Conservation (phyloP, 257 asterid species). For the Rubia yunnanensis region DNA sequence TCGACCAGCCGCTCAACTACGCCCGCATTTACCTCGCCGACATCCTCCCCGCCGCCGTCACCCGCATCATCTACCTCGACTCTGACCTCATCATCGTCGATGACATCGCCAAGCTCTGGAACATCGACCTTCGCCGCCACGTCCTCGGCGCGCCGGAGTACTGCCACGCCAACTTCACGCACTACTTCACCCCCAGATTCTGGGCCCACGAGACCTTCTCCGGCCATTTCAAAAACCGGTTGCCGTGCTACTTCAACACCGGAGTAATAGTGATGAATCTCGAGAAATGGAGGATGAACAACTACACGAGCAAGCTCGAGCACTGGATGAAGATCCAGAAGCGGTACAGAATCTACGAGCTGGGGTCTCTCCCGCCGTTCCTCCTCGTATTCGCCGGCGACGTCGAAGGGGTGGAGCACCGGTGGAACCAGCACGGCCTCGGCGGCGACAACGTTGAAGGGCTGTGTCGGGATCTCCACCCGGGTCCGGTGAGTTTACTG, state of each 20-base stretch:
- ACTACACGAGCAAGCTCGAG: conserved; percentile 47
- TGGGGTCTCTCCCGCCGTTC: conserved; percentile 75
- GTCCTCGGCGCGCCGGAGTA: conserved; percentile 77
- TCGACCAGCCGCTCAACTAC: conserved; percentile 82
- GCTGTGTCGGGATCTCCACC: conserved; percentile 66
- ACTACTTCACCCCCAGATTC: conserved; percentile 61
- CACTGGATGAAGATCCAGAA: conserved; percentile 76
- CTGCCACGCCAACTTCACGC: conserved; percentile 72
- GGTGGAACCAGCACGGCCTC: conserved; percentile 87
- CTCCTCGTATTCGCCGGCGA: conserved; percentile 58
- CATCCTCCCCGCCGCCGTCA: conserved; percentile 46
- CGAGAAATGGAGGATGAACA: conserved; percentile 42
- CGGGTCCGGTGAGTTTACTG: conserved; percentile 74
- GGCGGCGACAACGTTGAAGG: conserved; percentile 79
- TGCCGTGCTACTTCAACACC: conserved; percentile 76
- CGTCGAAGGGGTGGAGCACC: conserved; percentile 59
- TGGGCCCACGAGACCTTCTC: conserved; percentile 48
- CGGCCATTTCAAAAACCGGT: conserved; percentile 28
- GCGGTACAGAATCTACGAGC: conserved; percentile 49
- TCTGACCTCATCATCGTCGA: conserved; percentile 80
- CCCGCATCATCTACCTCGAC: conserved; percentile 70
- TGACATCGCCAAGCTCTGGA: conserved; percentile 64
- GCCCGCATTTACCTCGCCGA: conserved; percentile 85
- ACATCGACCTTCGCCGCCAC: conserved; percentile 36
- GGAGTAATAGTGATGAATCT: conserved; percentile 85